Evolutionary conservation across 139 green algal species (phyloP), one percentile per base, ranked within the genome.

Genomic region (Volvox reticuliferus): DNA sequence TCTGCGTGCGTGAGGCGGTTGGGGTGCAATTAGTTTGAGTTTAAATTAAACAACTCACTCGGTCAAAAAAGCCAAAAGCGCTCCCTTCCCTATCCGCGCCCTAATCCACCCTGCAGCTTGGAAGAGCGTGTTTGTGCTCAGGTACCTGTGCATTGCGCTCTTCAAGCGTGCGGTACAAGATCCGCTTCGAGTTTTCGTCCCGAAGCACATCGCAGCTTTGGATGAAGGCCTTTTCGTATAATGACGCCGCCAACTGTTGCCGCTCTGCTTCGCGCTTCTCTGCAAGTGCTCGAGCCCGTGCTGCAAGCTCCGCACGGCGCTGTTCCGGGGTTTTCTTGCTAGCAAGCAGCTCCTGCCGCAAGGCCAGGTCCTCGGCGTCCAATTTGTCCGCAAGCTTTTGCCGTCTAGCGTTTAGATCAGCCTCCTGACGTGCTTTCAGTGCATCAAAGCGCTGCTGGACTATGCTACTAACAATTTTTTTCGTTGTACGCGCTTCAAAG

Each of bases 301-400:
- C 84, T 33, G 94, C 94, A 35, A 96, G 91, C 86, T 93, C 90
- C 1, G 93, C 93, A 0, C 94, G 79, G 20, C 94, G 78, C 89
- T 96, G 86, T 69, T 95, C 94, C 20, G 94, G 94, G 28, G 93
- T 96, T 77, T 96, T 91, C 67, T 95, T 87, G 30, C 77, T 89
- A 0, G 62, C 82, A 0, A 95, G 9, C 36, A 99, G 90, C 73
- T 97, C 93, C 76, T 97, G 88, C 82, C 99, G 98, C 20, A 99
- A 92, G 12, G 89, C 89, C 55, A 93, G 81, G 85, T 99, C 98
- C 92, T 99, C 98, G 37, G 97, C 95, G 82, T 97, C 92, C 28
- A 96, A 89, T 82, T 95, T 96, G 0, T 91, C 79, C 0, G 93
- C 93, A 0, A 96, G 92, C 75, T 55, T 76, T 68, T 91, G 68